phyloP scores from a whole-genome alignment of 2,329 filamentous ascomycete species.

The Arthroderma sp. region DNA sequence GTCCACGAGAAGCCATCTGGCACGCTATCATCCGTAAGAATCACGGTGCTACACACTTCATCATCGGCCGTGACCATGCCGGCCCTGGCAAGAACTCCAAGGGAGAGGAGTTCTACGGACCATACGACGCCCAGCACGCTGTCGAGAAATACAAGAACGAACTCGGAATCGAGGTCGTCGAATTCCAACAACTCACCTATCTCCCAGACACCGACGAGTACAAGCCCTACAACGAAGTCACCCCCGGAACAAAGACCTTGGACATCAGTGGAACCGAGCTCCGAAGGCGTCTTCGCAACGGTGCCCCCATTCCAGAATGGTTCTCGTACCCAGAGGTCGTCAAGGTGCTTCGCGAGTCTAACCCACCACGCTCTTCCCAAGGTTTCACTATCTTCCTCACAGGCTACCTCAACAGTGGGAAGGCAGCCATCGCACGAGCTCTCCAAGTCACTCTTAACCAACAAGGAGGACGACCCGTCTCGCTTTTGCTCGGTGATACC shows the following conservation, averaged over 20 bases:
- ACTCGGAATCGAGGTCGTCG: constrained; percentile 96
- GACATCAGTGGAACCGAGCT: constrained; percentile 86
- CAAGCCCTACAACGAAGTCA: constrained; percentile 79
- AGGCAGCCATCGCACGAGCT: constrained; percentile 90
- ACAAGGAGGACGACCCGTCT: constrained; percentile 88
- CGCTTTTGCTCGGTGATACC: constrained; percentile 87
- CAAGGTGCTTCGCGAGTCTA: constrained; percentile 86
- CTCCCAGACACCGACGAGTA: constrained; percentile 96
- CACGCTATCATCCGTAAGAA: constrained; percentile 99
- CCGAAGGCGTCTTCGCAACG: constrained; percentile 76
- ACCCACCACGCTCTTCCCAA: constrained; percentile 79
- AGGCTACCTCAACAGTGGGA: constrained; percentile 90
- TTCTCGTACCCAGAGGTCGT: constrained; percentile 99
- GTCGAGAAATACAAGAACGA: constrained; percentile 95
- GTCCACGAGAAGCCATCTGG: constrained; percentile 96
- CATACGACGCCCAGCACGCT: constrained; percentile 91
- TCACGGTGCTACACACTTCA: constrained; percentile 97
- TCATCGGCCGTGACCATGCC: constrained; percentile 95
- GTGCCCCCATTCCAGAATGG: constrained; percentile 94
- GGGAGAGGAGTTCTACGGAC: constrained; percentile 93
- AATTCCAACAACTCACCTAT: constrained; percentile 99
- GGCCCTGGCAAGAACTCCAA: constrained; percentile 97
- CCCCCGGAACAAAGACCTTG: constrained; percentile 67
- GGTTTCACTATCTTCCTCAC: constrained; percentile 98
- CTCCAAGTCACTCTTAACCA: constrained; percentile 96